Conservation (phyloP, 306 rosid species). For the Trifolium subterraneum region DNA sequence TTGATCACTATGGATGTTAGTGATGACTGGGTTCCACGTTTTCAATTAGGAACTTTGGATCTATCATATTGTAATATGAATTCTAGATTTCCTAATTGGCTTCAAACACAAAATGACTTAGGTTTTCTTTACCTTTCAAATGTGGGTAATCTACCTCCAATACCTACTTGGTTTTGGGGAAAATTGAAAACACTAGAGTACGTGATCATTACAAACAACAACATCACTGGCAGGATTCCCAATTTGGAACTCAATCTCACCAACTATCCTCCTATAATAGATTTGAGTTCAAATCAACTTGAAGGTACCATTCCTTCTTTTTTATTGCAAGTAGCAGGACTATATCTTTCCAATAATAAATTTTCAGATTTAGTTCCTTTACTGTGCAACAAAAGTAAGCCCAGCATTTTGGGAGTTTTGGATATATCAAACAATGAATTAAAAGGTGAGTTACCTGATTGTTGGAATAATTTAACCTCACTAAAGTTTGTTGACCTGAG, state of each 20-base stretch:
- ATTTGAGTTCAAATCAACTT: conserved; percentile 26
- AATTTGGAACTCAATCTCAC: not conserved
- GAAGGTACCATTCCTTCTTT: conserved; percentile 23
- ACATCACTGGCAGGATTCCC: not conserved
- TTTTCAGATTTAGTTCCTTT: conserved; percentile 1
- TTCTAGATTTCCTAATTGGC: conserved; percentile 22
- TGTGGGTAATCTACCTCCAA: not conserved
- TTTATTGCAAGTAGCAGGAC: not conserved
- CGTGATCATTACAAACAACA: not conserved
- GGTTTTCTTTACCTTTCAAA: not conserved
- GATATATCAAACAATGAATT: conserved; percentile 29
- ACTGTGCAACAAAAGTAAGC: not conserved
- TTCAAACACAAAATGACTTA: not conserved
- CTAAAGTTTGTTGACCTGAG: not conserved
- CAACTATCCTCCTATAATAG: not conserved
- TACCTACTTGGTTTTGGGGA: not conserved
- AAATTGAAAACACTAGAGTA: accelerated
- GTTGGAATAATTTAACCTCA: not conserved
- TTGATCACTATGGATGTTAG: not conserved
- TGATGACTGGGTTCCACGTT: conserved; percentile 31
- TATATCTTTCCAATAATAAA: conserved; percentile 3
- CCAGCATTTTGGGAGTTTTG: not conserved
- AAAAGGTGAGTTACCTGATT: conserved; percentile 17
- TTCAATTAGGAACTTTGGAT: accelerated
- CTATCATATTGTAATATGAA: not conserved